These are phyloP conservation scores for Pestalotiopsis sp. DNA, from an alignment of 2,329 filamentous ascomycete species.

Conservation along the genomic window DNA sequence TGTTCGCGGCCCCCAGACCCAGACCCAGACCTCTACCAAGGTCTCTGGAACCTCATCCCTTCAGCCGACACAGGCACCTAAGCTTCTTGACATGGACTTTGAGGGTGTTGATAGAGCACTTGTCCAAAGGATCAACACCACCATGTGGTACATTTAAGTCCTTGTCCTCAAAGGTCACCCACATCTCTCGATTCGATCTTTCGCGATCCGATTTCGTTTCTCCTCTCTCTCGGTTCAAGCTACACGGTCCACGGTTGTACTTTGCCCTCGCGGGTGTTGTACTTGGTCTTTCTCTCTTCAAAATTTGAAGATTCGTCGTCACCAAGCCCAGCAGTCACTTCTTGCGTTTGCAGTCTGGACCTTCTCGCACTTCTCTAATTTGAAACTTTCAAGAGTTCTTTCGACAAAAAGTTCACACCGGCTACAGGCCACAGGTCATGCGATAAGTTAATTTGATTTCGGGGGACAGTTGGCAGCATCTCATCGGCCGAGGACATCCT, in stretches of 20 bases:
- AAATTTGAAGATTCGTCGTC: background rate
- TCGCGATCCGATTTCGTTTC: background rate
- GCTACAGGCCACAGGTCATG: background rate
- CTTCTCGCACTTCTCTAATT: background rate
- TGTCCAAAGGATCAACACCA: conserved; percentile 34
- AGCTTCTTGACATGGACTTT: conserved; percentile 33
- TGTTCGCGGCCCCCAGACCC: conserved; percentile 21
- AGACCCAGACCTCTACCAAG: background rate
- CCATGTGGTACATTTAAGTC: conserved; percentile 48
- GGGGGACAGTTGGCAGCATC: background rate
- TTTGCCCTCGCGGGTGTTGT: background rate
- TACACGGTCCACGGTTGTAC: conserved; percentile 21
- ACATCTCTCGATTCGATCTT: background rate
- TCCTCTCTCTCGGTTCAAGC: conserved; percentile 23
- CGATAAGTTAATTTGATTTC: background rate
- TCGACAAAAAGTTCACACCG: background rate
- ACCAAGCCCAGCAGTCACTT: background rate
- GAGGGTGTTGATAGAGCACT: conserved; percentile 18
- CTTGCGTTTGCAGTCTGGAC: background rate
- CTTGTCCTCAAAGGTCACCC: background rate
- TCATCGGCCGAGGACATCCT: background rate
- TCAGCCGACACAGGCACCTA: conserved; percentile 20
- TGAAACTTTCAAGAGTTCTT: background rate
- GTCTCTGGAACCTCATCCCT: too few species aligned
- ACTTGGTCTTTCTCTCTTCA: background rate